Evolutionary conservation across 768 basidiomycete genomes (phyloP), one percentile per base, ranked within the genome.

Genomic region (Inosperma sp.): DNA sequence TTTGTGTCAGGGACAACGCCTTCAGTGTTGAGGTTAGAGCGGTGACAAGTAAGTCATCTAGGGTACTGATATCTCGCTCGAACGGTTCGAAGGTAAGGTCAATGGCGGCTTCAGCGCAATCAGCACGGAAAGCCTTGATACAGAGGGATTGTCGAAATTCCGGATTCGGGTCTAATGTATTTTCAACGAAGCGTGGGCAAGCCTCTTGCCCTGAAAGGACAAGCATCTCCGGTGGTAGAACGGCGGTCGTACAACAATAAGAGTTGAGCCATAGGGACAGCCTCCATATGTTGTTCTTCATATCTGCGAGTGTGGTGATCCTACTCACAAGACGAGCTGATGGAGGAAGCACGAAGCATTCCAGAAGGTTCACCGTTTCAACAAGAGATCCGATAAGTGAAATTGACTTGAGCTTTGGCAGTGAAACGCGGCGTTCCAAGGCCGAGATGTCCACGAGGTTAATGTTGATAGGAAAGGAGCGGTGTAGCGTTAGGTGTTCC

Each of bases 111-210:
- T 60, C 58, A 30, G 44, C 40, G 39, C 47, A 37, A 19, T 60
- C 59, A 22, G 56, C 45, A 30, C 64, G 62, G 53, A 70, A 72
- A 12, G 60, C 65, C 48, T 63, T 63, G 50, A 72, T 58, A 49
- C 67, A 66, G 23, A 70, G 46, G 22, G 65, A 63, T 50, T 71
- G 69, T 47, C 62, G 63, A 52, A 67, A 69, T 16, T 63, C 62
- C 9, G 65, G 64, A 54, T 68, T 64, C 10, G 49, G 42, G 5
- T 48, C 29, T 30, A 61, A 50, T 16, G 36, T 54, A 13, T 58
- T 44, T 3, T 53, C 56, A 7, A 61, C 58, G 34, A 61, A 61
- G 3, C 68, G 66, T 17, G 53, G 50, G 9, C 53, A 57, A 7
- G 57, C 64, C 47, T 68, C 62, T 31, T 57, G 55, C 2, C 62